Conservation (phyloP, 176 grass and related monocot species). For the Carex scoparia region DNA sequence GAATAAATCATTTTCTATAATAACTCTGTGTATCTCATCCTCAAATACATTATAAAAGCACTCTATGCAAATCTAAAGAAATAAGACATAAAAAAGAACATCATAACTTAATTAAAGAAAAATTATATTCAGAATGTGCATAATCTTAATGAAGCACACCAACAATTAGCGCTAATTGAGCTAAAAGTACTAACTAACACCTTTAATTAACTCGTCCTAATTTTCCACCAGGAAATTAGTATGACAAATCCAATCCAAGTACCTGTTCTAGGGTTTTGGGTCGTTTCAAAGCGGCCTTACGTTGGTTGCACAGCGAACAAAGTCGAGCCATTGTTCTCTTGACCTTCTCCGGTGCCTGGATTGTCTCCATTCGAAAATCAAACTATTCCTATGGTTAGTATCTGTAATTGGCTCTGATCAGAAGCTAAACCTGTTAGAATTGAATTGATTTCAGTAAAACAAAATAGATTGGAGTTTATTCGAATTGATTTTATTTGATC, state of each 20-base stretch:
- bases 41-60: conserved; percentile 85
- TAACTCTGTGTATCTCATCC: conserved; percentile 85
- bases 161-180: background rate
- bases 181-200: background rate
- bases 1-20: conserved; percentile 74
- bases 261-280: conserved; percentile 92
- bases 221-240: background rate
- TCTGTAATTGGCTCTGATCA: too few relatives aligned
- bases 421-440: too few relatives aligned
- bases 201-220: background rate
- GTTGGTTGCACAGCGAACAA: conserved; percentile 58
- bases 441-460: too few relatives aligned
- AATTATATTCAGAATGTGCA: background rate
- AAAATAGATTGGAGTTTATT: too few relatives aligned
- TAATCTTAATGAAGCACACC: background rate
- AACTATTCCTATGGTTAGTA: too few relatives aligned
- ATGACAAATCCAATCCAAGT: background rate
- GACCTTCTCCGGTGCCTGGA: background rate
- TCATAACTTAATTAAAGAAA: background rate
- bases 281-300: conserved; percentile 64
- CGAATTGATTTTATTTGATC: too few relatives aligned
- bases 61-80: conserved; percentile 75
- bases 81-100: conserved; percentile 7
- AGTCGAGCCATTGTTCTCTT: conserved; percentile 34
- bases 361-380: conserved; percentile 18